A percentile compares a stretch with the other conserved stretches of the same genome.
Conservation (phyloP, 495 filamentous ascomycete species). For the Penicillium bialowiezense region DNA sequence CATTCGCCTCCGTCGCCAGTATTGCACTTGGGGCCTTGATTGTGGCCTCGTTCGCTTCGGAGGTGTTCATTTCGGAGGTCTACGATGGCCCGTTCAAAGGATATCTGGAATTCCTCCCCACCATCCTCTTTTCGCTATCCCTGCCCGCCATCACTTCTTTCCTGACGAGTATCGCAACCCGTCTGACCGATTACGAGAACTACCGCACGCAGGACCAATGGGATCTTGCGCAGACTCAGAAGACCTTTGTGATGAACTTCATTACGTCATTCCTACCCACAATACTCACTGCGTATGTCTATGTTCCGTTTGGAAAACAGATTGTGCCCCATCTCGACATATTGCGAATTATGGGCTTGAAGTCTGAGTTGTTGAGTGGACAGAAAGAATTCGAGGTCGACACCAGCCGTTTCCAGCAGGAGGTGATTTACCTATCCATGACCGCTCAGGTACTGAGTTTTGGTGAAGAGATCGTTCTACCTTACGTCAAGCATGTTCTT, state of each 20-base stretch:
- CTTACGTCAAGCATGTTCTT: constrained; percentile 68
- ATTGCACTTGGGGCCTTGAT: constrained; percentile 74
- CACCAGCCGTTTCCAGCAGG: constrained; percentile 74
- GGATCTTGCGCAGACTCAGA: constrained; percentile 76
- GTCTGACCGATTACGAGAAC: constrained; percentile 82
- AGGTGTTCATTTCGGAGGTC: constrained; percentile 90
- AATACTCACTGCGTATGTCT: constrained; percentile 91
- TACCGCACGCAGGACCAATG: constrained; percentile 83
- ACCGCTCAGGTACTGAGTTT: constrained; percentile 89
- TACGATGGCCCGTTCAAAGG: constrained; percentile 84
- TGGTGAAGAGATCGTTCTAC: constrained; percentile 79
- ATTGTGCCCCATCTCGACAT: constrained; percentile 83
- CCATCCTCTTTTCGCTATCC: constrained; percentile 71
- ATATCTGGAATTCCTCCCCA: constrained; percentile 81
- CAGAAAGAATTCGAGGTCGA: constrained; percentile 67
- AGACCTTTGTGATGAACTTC: constrained; percentile 93
- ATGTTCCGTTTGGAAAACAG: constrained; percentile 84
- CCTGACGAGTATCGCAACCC: constrained; percentile 71
- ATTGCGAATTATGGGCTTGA: constrained; percentile 48
- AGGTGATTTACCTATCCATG: constrained; percentile 92
- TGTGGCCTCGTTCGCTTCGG: constrained; percentile 78
- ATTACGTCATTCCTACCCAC: constrained; percentile 92
- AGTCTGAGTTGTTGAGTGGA: constrained; percentile 19
- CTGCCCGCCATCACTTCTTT: constrained; percentile 72
- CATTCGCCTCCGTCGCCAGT: constrained; percentile 77